phyloP scores from a whole-genome alignment of 805 yeast genomes.

The Kluyveromyces lactis region DNA sequence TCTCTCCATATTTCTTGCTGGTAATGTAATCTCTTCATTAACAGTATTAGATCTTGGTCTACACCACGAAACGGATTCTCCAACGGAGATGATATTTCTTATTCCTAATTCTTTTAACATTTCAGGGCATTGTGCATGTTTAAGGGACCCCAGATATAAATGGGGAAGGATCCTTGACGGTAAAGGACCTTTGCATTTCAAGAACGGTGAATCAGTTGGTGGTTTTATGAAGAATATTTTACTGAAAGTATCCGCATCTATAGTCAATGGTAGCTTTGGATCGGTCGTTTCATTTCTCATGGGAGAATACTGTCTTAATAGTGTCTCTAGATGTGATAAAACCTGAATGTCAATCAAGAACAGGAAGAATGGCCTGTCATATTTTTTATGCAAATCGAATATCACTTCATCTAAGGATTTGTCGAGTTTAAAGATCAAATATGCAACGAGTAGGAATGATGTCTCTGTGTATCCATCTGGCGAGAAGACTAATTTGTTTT shows the following conservation, averaged over 20 bases:
- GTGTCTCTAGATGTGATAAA: conserved; percentile 53
- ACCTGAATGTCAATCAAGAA: conserved; percentile 69
- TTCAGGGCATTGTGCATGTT: conserved; percentile 68
- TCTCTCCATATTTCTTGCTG: neutral
- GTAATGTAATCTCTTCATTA: neutral
- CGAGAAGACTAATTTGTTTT: conserved; percentile 50
- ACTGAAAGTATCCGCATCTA: conserved; percentile 28
- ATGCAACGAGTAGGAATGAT: conserved; percentile 65
- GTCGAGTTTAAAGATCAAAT: conserved; percentile 60
- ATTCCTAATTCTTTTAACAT: conserved; percentile 61
- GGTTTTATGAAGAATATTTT: conserved; percentile 25
- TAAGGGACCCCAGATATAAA: conserved; percentile 74
- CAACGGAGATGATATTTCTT: conserved; percentile 72
- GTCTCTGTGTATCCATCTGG: conserved; percentile 92
- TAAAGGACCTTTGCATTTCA: conserved; percentile 49
- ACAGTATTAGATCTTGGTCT: neutral
- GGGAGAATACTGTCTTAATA: conserved; percentile 58
- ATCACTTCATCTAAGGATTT: conserved; percentile 56
- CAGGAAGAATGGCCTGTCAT: conserved; percentile 75
- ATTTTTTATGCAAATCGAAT: conserved; percentile 49
- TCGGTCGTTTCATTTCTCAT: conserved; percentile 10
- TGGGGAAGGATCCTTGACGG: conserved; percentile 83
- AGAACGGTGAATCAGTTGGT: conserved; percentile 20
- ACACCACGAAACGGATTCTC: conserved; percentile 66
- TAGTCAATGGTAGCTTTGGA: conserved; percentile 12